Percentiles rank a stretch among this genome's conserved stretches.
Evolutionary conservation across 2,329 filamentous ascomycete genomes (phyloP).

Genomic region (Botryosphaeria agaves): DNA sequence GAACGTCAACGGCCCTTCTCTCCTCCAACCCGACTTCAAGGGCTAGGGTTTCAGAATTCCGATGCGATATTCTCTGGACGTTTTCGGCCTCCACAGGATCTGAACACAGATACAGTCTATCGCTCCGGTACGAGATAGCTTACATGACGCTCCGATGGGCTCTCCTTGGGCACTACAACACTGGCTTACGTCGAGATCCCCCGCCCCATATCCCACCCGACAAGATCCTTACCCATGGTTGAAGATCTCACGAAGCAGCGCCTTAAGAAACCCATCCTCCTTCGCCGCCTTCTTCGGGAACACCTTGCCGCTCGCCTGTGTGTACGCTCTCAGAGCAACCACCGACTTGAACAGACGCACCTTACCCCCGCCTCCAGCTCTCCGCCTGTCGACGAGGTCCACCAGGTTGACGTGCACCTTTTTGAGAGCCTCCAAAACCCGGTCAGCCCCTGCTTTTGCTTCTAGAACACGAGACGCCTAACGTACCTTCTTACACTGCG

Average conservation of each 20-base stretch:
- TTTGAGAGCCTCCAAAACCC: conserved; percentile 3
- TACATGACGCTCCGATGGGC: no score
- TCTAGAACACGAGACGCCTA: not conserved
- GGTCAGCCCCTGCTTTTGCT: not conserved
- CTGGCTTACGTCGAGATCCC: no score
- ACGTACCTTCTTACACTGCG: conserved; percentile 6
- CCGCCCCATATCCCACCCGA: no score
- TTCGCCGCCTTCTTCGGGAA: conserved; percentile 4
- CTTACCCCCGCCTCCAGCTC: not conserved
- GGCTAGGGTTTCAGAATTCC: no score
- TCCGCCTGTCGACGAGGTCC: conserved; percentile 4
- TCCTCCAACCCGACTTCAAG: no score
- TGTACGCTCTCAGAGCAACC: conserved; percentile 2
- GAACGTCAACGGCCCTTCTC: no score
- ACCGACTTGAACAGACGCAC: conserved; percentile 2
- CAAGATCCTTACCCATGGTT: no score
- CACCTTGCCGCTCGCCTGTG: conserved; percentile 1
- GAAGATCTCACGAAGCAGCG: not conserved
- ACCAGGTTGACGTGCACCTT: conserved; percentile 5
- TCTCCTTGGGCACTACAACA: no score
- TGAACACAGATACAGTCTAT: no score
- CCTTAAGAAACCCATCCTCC: conserved; percentile 2
- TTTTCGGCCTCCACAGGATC: no score
- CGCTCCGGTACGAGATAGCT: no score
- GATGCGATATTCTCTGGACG: no score